These are phyloP conservation scores for Talaromyces sp. DNA, from an alignment of 2,329 filamentous ascomycete species.

Conservation along the genomic window DNA sequence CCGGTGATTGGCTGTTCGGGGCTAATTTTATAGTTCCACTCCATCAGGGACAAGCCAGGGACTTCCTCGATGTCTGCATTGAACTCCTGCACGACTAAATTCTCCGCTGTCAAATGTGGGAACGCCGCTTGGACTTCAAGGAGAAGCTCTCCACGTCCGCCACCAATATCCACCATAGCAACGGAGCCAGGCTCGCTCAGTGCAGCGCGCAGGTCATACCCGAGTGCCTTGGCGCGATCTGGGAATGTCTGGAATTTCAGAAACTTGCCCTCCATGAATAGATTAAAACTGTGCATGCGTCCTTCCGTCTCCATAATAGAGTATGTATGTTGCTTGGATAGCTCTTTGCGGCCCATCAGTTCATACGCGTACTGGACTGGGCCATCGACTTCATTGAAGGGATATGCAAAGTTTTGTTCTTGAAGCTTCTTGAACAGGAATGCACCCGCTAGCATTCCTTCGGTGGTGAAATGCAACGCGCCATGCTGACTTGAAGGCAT, in stretches of 20 bases:
- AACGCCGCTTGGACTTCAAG: constrained; percentile 40
- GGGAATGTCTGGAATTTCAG: constrained; percentile 37
- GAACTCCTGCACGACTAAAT: constrained; percentile 42
- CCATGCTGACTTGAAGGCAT: constrained; percentile 41
- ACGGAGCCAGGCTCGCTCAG: constrained; percentile 21
- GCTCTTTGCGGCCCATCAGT: constrained; percentile 32
- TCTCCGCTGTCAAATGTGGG: constrained; percentile 28
- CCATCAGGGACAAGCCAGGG: constrained; percentile 32
- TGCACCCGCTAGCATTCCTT: constrained; percentile 38
- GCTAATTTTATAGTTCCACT: constrained; percentile 41
- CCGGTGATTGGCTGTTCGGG: constrained; percentile 37
- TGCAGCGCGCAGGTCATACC: constrained; percentile 35
- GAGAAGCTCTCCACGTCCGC: constrained; percentile 40
- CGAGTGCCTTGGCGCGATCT: constrained; percentile 31
- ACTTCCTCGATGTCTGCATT: constrained; percentile 33
- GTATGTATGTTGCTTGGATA: constrained; percentile 38
- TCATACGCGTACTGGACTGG: constrained; percentile 40
- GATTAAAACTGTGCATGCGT: constrained; percentile 44
- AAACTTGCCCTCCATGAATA: constrained; percentile 45
- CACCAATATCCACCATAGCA: constrained; percentile 42
- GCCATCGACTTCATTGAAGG: constrained; percentile 37
- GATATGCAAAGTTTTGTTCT: constrained; percentile 38
- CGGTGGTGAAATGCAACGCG: constrained; percentile 42
- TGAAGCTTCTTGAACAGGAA: constrained; percentile 41
- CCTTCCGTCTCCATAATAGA: constrained; percentile 39